phyloP scores from a whole-genome alignment of 1,284 basidiomycete species.

The Ceratobasidium papillatum region DNA sequence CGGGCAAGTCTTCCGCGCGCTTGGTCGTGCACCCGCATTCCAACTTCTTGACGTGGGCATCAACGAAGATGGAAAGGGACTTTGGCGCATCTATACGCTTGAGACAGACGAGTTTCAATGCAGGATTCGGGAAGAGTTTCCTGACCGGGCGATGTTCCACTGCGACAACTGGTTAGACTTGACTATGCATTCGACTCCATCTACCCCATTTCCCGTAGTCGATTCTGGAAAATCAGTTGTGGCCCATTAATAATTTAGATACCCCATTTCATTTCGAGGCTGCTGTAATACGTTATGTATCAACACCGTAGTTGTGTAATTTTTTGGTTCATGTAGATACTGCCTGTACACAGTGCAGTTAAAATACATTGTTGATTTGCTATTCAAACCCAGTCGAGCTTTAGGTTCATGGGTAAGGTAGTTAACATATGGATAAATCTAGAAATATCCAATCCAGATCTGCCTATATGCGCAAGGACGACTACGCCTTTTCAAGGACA shows the following conservation, averaged over 20 bases:
- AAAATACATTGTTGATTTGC: background rate
- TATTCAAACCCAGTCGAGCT: too few species aligned
- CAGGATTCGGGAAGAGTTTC: conserved; percentile 72
- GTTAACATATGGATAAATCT: background rate
- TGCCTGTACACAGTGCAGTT: background rate
- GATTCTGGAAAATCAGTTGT: conserved; percentile 30
- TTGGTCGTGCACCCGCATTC: conserved; percentile 60
- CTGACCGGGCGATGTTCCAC: conserved; percentile 68
- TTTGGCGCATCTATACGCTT: conserved; percentile 59
- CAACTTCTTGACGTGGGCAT: conserved; percentile 60
- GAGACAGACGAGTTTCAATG: conserved; percentile 64
- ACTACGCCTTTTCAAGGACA: conserved; percentile 50
- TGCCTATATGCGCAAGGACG: background rate
- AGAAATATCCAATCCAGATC: background rate
- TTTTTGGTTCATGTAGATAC: background rate
- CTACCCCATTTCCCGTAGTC: background rate
- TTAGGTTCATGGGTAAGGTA: too few species aligned
- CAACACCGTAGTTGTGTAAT: conserved; percentile 28
- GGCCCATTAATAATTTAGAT: conserved; percentile 25
- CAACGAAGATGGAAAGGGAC: conserved; percentile 39
- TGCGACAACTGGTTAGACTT: conserved; percentile 30
- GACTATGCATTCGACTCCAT: background rate
- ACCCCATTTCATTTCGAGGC: conserved; percentile 1
- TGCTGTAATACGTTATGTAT: conserved; percentile 1
- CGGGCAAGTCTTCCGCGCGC: conserved; percentile 69